phyloP scores from a whole-genome alignment of 148 eudicot species.

The Euryodendron excelsum region DNA sequence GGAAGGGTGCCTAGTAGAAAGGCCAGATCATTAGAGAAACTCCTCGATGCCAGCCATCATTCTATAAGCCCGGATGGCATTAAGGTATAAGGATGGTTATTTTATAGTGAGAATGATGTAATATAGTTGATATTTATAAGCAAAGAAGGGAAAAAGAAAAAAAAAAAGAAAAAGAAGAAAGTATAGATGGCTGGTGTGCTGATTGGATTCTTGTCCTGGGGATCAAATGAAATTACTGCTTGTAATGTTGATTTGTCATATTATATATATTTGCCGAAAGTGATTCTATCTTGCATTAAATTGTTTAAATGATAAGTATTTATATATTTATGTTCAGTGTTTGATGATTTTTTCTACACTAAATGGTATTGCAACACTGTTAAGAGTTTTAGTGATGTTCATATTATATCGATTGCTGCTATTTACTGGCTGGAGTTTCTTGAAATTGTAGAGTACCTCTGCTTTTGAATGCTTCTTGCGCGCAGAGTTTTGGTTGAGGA shows the following conservation, averaged over 20 bases:
- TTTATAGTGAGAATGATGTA: constrained; percentile 12
- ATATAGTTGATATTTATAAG: constrained; percentile 32
- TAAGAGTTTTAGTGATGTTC: too few species aligned
- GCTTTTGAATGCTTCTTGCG: background rate
- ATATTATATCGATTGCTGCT: background rate
- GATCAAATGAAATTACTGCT: constrained; percentile 1
- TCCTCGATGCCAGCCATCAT: constrained; percentile 61
- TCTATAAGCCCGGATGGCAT: constrained; percentile 31
- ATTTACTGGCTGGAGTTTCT: background rate
- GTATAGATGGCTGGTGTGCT: constrained; percentile 24
- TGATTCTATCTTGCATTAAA: background rate
- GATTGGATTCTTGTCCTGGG: constrained; percentile 32
- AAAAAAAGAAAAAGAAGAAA: constrained; percentile 24
- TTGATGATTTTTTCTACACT: background rate
- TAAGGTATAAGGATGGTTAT: constrained; percentile 37
- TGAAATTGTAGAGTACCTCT: background rate
- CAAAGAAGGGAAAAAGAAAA: background rate
- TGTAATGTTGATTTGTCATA: constrained; percentile 12
- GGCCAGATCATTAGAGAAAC: constrained; percentile 66
- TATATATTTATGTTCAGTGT: constrained; percentile 6
- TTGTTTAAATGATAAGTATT: constrained; percentile 5
- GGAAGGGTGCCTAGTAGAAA: constrained; percentile 67
- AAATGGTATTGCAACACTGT: background rate
- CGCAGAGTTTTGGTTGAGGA: too few species aligned
- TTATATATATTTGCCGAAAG: background rate